Percentiles rank a stretch among this genome's conserved stretches.
Conservation (phyloP, 2,329 filamentous ascomycete genomes). For the Cephalotrichum gorgonifer region DNA sequence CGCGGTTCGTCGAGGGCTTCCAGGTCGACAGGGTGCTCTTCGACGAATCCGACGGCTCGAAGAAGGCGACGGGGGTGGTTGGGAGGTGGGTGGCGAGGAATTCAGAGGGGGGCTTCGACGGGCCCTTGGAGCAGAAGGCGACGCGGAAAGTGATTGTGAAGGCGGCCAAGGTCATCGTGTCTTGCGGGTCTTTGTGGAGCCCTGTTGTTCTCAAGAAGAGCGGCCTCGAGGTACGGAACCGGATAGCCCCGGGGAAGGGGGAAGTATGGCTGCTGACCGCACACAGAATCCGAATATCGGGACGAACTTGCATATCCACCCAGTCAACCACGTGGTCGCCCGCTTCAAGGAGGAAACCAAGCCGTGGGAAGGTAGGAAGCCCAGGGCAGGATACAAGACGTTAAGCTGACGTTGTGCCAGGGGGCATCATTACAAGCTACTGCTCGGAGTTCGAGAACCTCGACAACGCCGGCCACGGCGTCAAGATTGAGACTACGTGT, state of each 20-base stretch:
- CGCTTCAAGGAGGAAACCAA: conserved; percentile 60
- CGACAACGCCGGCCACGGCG: conserved; percentile 70
- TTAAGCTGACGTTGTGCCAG: conserved; percentile 23
- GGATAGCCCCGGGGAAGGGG: neutral
- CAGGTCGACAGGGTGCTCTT: conserved; percentile 62
- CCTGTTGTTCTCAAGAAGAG: conserved; percentile 69
- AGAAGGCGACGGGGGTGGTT: conserved; percentile 57
- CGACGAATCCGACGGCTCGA: conserved; percentile 32
- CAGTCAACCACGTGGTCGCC: conserved; percentile 47
- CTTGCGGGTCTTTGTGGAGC: conserved; percentile 65
- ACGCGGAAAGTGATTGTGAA: conserved; percentile 58
- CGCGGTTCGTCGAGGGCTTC: conserved; percentile 77
- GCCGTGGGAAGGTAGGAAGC: conserved; percentile 50
- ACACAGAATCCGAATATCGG: conserved; percentile 70
- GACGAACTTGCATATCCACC: conserved; percentile 72
- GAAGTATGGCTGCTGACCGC: neutral
- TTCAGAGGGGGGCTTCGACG: conserved; percentile 39
- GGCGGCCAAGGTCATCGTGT: conserved; percentile 73
- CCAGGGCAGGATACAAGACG: neutral
- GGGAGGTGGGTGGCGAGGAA: conserved; percentile 70
- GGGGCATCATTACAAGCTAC: conserved; percentile 69
- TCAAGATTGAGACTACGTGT: conserved; percentile 66
- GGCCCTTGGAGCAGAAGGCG: conserved; percentile 29
- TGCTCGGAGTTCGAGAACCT: conserved; percentile 71
- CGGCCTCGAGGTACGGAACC: conserved; percentile 50